Evolutionary conservation across 768 basidiomycete species (phyloP), one percentile per base, ranked within the genome.

Genomic region (Termitomyces eurrhizus): DNA sequence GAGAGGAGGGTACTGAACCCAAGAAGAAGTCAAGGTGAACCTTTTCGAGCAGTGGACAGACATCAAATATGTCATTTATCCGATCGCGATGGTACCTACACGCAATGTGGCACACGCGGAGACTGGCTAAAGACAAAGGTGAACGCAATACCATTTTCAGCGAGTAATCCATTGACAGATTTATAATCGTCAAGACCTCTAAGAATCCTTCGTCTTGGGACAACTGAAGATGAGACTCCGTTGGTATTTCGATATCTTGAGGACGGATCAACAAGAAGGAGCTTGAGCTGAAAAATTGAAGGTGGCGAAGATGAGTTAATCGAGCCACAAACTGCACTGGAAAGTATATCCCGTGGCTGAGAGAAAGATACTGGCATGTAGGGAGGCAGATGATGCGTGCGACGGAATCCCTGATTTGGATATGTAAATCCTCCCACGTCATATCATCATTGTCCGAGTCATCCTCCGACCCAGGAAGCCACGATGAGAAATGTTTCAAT

Each of bases 281-380:
- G 14, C 4, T 41, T 11, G 2, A 1, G 16, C 29, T 12, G 0
- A 5, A 18, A 16, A 41, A 18, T 18, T n/a, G 26, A 24, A 50
- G 48, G 37, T 58, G 57, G 13, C 26, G 57, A 37, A 58, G 33
- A 39, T 49, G 48, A 24, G 48, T 18, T 14, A 33, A 50, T n/a
- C 8, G 48, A 46, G 12, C 24, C 35, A 57, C 12, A 5, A 58
- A 41, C 12, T n/a, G 7, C 14, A 32, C 3, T 7, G 57, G 57
- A 16, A 57, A 26, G 14, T 46, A 14, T 41, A 50, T 24, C 7
- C 7, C 9, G 2, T 33, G n/a, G 37, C 48, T 26, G 18, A 58
- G 13, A n/a, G 48, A 29, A 6, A 58, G 36, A 50, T n/a, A 32
- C n/a, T 58, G 57, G 39, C 57, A 58, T 50, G 48, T 50, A n/a